Conservation (phyloP, 805 yeast species). For the Kodamaea lidongshanica region DNA sequence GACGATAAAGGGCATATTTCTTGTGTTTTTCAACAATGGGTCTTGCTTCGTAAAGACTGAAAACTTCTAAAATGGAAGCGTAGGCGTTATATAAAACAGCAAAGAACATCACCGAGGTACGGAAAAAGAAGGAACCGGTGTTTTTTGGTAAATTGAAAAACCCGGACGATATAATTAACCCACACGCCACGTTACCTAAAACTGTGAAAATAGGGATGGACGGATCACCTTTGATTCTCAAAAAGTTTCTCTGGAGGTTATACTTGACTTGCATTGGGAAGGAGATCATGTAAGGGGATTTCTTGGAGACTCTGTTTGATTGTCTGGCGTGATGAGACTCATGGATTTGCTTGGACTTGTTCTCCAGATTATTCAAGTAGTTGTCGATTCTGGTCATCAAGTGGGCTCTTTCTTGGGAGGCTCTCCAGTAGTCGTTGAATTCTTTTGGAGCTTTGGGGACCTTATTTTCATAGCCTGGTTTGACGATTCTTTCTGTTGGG, state of each 20-base stretch:
- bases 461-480: slow-evolving; percentile 43
- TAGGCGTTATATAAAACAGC: slow-evolving; percentile 57
- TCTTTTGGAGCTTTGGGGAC: slow-evolving; percentile 54
- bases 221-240: slow-evolving; percentile 50
- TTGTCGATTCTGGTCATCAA: slow-evolving; percentile 39
- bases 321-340: slow-evolving; percentile 32
- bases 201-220: slow-evolving; percentile 48
- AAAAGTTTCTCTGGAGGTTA: slow-evolving; percentile 48
- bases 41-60: slow-evolving; percentile 53
- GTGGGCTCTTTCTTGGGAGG: slow-evolving; percentile 43
- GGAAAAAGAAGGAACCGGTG: slow-evolving; percentile 52
- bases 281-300: slow-evolving; percentile 33
- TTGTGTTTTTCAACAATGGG: slow-evolving; percentile 68
- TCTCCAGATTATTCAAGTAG: slow-evolving; percentile 23
- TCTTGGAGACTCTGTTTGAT: slow-evolving; percentile 28
- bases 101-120: slow-evolving; percentile 61
- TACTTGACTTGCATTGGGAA: slow-evolving; percentile 30
- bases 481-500: slow-evolving; percentile 50
- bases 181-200: slow-evolving; percentile 49
- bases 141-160: slow-evolving; percentile 46
- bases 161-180: slow-evolving; percentile 56
- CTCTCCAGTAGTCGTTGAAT: slow-evolving; percentile 55
- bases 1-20: slow-evolving; percentile 64
- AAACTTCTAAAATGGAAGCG: slow-evolving; percentile 53
- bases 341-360: slow-evolving; percentile 11